phyloP scores from a whole-genome alignment of 495 filamentous ascomycete species.

The Lasiosphaeria miniovina region DNA sequence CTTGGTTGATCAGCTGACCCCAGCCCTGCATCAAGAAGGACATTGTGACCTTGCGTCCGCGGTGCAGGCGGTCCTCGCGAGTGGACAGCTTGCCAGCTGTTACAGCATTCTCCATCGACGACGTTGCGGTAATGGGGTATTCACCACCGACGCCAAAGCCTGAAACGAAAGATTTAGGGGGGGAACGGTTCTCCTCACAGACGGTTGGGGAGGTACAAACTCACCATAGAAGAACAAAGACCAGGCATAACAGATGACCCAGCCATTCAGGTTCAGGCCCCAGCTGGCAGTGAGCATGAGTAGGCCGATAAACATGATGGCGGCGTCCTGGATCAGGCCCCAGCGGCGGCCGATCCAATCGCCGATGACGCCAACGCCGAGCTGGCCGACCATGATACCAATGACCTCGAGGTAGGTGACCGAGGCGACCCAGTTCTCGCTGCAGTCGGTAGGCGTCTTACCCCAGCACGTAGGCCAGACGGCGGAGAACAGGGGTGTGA shows the following conservation, averaged over 20 bases:
- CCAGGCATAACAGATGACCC: constrained; percentile 91
- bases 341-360: constrained; percentile 78
- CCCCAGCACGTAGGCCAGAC: constrained; percentile 74
- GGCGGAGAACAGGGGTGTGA: constrained; percentile 69
- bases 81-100: constrained; percentile 82
- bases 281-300: constrained; percentile 83
- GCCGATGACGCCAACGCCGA: constrained; percentile 64
- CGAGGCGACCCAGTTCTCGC: constrained; percentile 68
- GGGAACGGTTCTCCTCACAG: neutral
- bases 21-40: constrained; percentile 97
- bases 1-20: constrained; percentile 92
- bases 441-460: constrained; percentile 55
- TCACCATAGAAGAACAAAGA: constrained; percentile 82
- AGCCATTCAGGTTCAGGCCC: constrained; percentile 79
- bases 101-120: constrained; percentile 88
- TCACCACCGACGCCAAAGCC: constrained; percentile 85
- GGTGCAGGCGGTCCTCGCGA: constrained; percentile 84
- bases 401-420: constrained; percentile 82
- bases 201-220: constrained; percentile 1
- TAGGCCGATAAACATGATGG: constrained; percentile 86
- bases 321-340: constrained; percentile 89
- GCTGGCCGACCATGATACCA: constrained; percentile 86
- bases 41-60: constrained; percentile 85
- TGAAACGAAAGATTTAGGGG: constrained; percentile 14
- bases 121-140: constrained; percentile 95